Percentiles rank a stretch among this genome's conserved stretches.
phyloP scores from a whole-genome alignment of 176 grass and related monocot species.

The Oropetium thomaeum region DNA sequence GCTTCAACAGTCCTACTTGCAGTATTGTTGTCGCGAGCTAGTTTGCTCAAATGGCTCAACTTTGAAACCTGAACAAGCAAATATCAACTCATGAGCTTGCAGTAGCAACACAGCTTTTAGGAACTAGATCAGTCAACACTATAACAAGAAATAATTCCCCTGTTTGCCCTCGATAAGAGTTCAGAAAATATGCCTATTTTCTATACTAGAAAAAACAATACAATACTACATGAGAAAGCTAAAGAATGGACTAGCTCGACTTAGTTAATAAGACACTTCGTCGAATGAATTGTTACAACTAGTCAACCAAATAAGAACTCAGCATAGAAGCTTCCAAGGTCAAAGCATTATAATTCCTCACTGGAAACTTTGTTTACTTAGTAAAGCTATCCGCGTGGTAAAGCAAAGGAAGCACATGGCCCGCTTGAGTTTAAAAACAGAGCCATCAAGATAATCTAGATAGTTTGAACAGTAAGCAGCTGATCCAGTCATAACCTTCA shows the following conservation, averaged over 20 bases:
- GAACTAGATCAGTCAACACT: conserved; percentile 3
- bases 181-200: conserved; percentile 5
- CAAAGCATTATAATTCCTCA: not conserved
- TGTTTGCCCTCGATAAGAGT: not conserved
- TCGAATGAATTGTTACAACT: conserved; percentile 7
- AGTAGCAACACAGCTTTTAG: not conserved
- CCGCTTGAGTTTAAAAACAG: conserved; percentile 19
- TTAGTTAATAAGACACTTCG: not conserved
- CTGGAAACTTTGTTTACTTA: not conserved
- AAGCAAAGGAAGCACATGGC: conserved; percentile 28
- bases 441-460: conserved; percentile 8
- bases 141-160: not conserved
- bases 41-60: conserved; percentile 89
- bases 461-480: conserved; percentile 22
- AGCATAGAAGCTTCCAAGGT: not conserved
- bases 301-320: conserved; percentile 2
- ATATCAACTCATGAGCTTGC: conserved; percentile 14
- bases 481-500: conserved; percentile 8
- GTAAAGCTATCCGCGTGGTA: conserved; percentile 1
- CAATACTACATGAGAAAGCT: not conserved
- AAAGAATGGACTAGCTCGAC: not conserved
- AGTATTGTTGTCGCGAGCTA: conserved; percentile 88
- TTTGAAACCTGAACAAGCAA: conserved; percentile 74
- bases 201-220: not conserved
- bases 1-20: conserved; percentile 82